Evolutionary conservation across 78 protist genomes (phyloP).

Genomic region (Polysphondylium violaceum): DNA sequence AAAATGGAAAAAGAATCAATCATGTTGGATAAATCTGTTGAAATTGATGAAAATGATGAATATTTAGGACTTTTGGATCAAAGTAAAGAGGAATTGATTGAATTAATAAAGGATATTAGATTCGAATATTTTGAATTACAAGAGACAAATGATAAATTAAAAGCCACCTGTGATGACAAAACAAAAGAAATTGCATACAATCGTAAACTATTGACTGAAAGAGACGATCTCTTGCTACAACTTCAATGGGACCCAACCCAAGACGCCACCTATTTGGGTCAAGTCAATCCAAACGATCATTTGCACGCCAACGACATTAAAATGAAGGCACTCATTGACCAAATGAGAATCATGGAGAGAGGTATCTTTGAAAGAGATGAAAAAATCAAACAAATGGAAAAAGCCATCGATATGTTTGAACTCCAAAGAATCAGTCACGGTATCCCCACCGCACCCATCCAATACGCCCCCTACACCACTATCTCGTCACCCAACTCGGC

Average conservation of each 20-base stretch:
- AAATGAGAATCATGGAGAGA: constrained; percentile 46
- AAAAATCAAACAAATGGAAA: constrained; percentile 33
- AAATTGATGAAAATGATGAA: constrained; percentile 34
- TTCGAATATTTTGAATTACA: constrained; percentile 7
- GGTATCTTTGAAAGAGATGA: constrained; percentile 53
- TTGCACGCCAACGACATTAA: constrained; percentile 24
- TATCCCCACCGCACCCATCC: neutral
- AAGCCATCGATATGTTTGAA: constrained; percentile 24
- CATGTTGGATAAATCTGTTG: no score
- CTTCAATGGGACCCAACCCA: constrained; percentile 63
- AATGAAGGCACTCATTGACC: constrained; percentile 51
- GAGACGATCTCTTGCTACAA: constrained; percentile 41
- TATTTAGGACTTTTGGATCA: constrained; percentile 13
- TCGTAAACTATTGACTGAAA: constrained; percentile 27
- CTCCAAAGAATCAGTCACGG: constrained; percentile 13
- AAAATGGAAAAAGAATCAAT: no score
- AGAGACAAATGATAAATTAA: neutral
- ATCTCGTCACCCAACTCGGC: neutral
- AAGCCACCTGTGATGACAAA: constrained; percentile 3
- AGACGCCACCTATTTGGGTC: neutral
- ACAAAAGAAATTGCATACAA: constrained; percentile 13
- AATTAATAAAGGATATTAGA: constrained; percentile 22
- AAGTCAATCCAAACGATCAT: neutral
- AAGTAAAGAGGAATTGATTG: constrained; percentile 26
- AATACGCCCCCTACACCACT: neutral